Evolutionary conservation across 164 flowering plant species (phyloP), one percentile per base, ranked within the genome.

Genomic region (Magnolia kwangsiensis): DNA sequence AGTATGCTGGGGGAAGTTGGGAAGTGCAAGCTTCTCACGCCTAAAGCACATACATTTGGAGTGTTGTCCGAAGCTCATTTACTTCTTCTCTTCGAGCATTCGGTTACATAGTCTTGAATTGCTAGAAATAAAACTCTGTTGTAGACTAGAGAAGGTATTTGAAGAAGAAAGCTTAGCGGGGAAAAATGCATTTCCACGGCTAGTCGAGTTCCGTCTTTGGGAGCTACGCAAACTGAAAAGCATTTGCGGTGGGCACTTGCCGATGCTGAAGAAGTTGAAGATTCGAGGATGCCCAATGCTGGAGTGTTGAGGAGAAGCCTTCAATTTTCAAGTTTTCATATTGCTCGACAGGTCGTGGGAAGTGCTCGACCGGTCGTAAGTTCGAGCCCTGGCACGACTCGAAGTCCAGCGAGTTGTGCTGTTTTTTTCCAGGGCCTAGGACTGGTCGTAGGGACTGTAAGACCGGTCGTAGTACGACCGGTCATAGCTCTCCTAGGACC

Each of bases 111-210:
- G 31, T 10, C 49, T 68, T 16, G 50, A 27, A 14, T 27, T n/a
- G 10, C 71, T 68, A 1, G 50, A 68, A 68, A 68, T 68, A 27
- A 68, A 68, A 31, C 31, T 68, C 50, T 68, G 71, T 68, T n/a
- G 50, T 19, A 68, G 71, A 37, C 4, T 68, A 8, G 18, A 29
- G 50, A n/a, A 14, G 50, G 71, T 68, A 5, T 31, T 29, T 37
- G 50, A 31, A 68, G 50, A 37, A 2, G 50, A 31, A 2, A 24
- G 29, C 27, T 3, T 11, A 14, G 51, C 5, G 19, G 71, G 49
- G 2, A 0, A 27, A 29, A 19, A 27, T 31, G 71, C n/a, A 68
- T 68, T 68, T 19, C 71, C 71, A 13, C 6, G 18, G 51, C 21
- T 68, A 16, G 19, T 10, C 4, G 24, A 8, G n/a, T 4, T 68